phyloP scores from a whole-genome alignment of 148 eudicot species.

The Hydrangea macrophylla region DNA sequence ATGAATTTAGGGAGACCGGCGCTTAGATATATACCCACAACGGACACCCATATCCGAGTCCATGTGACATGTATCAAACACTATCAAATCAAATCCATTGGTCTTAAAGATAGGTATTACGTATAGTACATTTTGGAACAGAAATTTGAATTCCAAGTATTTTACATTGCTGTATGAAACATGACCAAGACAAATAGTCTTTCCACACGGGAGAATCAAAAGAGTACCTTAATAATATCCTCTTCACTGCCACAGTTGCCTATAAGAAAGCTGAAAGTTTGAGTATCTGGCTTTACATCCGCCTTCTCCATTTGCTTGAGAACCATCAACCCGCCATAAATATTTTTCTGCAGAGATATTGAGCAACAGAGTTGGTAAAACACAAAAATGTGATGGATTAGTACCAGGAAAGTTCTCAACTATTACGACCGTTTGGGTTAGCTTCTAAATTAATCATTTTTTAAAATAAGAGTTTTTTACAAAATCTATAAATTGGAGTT shows the following conservation, averaged over 20 bases:
- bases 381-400: neutral
- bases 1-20: too few species aligned
- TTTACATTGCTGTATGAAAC: neutral
- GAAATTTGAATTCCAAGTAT: too few species aligned
- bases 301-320: conserved; percentile 72
- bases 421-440: too few species aligned
- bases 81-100: neutral
- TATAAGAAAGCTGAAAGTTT: conserved; percentile 75
- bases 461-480: too few species aligned
- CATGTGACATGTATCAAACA: too few species aligned
- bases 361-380: conserved; percentile 17
- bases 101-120: too few species aligned
- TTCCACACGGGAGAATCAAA: neutral
- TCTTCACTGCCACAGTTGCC: conserved; percentile 50
- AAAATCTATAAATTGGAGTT: too few species aligned
- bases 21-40: too few species aligned
- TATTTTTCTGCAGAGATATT: conserved; percentile 63
- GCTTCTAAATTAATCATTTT: too few species aligned
- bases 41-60: too few species aligned
- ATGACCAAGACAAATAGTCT: neutral
- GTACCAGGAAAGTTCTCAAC: neutral
- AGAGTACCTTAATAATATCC: conserved; percentile 62
- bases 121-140: too few species aligned
- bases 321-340: conserved; percentile 41
- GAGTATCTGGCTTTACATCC: conserved; percentile 66